Percentiles rank a stretch among this genome's conserved stretches.
Conservation (phyloP, 2,329 filamentous ascomycete species). For the Mycocentrospora acerina region DNA sequence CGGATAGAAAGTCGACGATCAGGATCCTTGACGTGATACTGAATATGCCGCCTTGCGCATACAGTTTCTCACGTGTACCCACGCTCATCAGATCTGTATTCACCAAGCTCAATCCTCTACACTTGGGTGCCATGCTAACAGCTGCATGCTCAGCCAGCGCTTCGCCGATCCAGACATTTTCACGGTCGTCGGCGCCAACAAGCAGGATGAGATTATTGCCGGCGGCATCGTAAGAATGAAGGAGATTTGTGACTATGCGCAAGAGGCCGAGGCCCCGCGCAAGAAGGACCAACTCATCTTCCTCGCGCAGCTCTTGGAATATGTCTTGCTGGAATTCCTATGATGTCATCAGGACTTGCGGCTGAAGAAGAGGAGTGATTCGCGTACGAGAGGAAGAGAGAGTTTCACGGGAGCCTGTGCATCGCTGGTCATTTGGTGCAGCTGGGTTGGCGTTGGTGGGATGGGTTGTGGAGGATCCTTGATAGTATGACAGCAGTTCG, state of each 20-base stretch:
- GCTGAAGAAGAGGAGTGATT: neutral
- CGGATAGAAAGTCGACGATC: constrained; percentile 89
- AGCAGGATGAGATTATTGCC: constrained; percentile 91
- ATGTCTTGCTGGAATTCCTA: constrained; percentile 90
- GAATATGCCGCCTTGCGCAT: constrained; percentile 84
- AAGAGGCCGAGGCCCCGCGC: constrained; percentile 90
- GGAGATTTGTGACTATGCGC: constrained; percentile 89
- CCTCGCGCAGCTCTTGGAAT: constrained; percentile 69
- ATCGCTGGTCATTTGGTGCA: constrained; percentile 43
- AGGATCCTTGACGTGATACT: constrained; percentile 95
- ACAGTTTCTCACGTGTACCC: constrained; percentile 85
- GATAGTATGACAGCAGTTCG: constrained; percentile 11
- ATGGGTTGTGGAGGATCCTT: constrained; percentile 16
- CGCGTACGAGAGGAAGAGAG: constrained; percentile 69
- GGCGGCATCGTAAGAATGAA: constrained; percentile 94
- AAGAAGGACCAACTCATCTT: constrained; percentile 92
- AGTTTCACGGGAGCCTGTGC: constrained; percentile 68
- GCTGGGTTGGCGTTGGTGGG: constrained; percentile 18
- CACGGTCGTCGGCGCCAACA: constrained; percentile 84
- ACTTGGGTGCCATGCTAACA: constrained; percentile 78
- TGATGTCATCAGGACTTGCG: constrained; percentile 27
- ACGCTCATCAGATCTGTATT: constrained; percentile 95
- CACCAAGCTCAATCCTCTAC: constrained; percentile 83
- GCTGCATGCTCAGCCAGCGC: constrained; percentile 93
- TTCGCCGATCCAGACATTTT: constrained; percentile 97